A percentile compares a stretch with the other conserved stretches of the same genome.
Evolutionary conservation across 441 rosid species (phyloP).

Genomic region (Croton laevigatus): DNA sequence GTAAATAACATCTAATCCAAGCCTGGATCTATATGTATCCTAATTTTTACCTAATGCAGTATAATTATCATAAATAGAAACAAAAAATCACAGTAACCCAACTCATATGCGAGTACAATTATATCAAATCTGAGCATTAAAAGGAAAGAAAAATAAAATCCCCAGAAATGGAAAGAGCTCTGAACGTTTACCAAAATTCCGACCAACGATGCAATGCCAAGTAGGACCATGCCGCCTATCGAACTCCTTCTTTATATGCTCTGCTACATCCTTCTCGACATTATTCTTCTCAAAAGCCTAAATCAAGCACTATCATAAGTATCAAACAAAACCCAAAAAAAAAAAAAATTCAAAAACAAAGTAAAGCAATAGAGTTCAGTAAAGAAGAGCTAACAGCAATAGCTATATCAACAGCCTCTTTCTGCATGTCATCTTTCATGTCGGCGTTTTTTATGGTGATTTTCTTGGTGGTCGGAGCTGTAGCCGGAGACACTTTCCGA

Average conservation of each 20-base stretch:
- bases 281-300: slow-evolving; percentile 79
- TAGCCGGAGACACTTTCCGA: slow-evolving; percentile 40
- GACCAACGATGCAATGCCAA: slow-evolving; percentile 99
- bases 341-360: neutral
- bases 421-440: slow-evolving; percentile 96
- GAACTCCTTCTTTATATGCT: slow-evolving; percentile 95
- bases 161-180: slow-evolving; percentile 1
- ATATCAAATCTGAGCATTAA: slow-evolving; percentile 18
- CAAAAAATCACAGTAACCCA: slow-evolving; percentile 1
- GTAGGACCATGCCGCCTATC: slow-evolving; percentile 93
- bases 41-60: slow-evolving; percentile 7
- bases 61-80: neutral
- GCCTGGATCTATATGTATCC: slow-evolving; percentile 19
- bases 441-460: slow-evolving; percentile 90
- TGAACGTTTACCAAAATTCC: slow-evolving; percentile 74
- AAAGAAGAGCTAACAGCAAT: slow-evolving; percentile 44
- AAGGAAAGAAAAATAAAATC: neutral
- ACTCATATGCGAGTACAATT: neutral
- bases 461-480: slow-evolving; percentile 42
- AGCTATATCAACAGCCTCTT: slow-evolving; percentile 86
- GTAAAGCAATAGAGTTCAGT: neutral
- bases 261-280: slow-evolving; percentile 98
- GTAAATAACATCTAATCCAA: slow-evolving; percentile 9
- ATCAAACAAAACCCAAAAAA: neutral
- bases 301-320: slow-evolving; percentile 10